Base-by-base conservation (phyloP, 306 rosid species). In the Crotalaria pallida region DNA sequence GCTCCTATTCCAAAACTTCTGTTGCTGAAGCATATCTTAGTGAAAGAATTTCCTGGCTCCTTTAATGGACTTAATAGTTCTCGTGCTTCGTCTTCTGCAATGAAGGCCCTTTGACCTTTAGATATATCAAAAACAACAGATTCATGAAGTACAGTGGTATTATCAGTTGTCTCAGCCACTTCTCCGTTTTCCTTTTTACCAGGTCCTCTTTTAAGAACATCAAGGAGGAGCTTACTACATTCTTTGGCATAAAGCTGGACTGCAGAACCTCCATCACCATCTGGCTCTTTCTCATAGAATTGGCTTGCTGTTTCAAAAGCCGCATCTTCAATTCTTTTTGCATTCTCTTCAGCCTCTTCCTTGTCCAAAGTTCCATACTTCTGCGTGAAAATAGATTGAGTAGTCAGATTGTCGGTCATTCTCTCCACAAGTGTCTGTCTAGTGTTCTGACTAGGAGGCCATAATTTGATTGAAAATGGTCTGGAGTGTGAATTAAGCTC, bases 391-490 rank as follows among this genome's bases (percentile, higher is more conserved):
- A 86, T 45, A 58, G 99, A 87, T 77, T 80, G 78, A 22, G 87
- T 56, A 24, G 91, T 77, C 45, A 95, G 89, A 82, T 95, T 95
- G 81, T 79, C 87, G 55, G 86, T 77, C 97, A 95, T 82, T 80
- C 95, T 90, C 62, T 87, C 88, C 84, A 89, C 91, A 34, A 95
- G 96, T 47, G 86, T 89, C 77, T 82, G 84, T 79, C 99, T 88
- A 3, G 97, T 95, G 82, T 86, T 95, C 65, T 80, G 85, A 76
- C 96, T 91, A 26, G 99, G 99, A 73, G 99, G 99, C 99, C 99
- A 95, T 63, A 95, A 77, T 73, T 95, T 95, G 77, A 95, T 84
- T 52, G 96, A 87, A 70, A 95, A 86, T 63, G 95, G 87, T 26
- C 86, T 84, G 45, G 69, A 72, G 68, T 87, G 86, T 0, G 88